These are phyloP conservation scores for Cytospora chrysosperma DNA, from an alignment of 2,329 filamentous ascomycete genomes.

Conservation along the genomic window DNA sequence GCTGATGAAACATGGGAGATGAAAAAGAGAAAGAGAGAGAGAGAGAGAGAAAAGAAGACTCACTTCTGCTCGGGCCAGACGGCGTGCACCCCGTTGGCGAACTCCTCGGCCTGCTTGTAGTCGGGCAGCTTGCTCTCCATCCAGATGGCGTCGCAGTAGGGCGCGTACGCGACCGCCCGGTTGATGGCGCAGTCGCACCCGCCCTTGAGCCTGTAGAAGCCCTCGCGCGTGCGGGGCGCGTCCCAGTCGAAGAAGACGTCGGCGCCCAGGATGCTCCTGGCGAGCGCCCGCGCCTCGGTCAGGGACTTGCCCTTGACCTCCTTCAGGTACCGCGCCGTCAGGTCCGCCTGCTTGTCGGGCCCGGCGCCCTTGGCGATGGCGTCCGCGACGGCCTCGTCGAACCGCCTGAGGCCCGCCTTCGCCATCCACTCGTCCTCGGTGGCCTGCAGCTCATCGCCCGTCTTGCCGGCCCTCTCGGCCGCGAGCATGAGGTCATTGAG, in stretches of 20 bases:
- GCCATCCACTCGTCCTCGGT: conserved; percentile 88
- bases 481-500: conserved; percentile 88
- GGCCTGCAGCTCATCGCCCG: conserved; percentile 75
- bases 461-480: conserved; percentile 80
- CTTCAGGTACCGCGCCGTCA: conserved; percentile 66
- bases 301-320: conserved; percentile 82
- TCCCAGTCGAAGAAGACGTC: conserved; percentile 97
- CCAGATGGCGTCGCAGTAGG: conserved; percentile 96
- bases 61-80: conserved; percentile 96
- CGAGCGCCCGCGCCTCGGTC: conserved; percentile 74
- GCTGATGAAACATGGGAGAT: background rate
- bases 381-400: conserved; percentile 84
- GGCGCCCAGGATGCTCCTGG: conserved; percentile 71
- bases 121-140: conserved; percentile 99
- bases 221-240: conserved; percentile 85
- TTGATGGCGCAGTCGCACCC: conserved; percentile 90
- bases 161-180: conserved; percentile 86
- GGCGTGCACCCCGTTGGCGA: conserved; percentile 88
- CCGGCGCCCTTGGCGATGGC: conserved; percentile 69
- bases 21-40: background rate
- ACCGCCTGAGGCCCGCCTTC: conserved; percentile 79
- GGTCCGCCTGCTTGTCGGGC: conserved; percentile 64
- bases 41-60: conserved; percentile 40
- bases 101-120: conserved; percentile 86
- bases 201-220: conserved; percentile 89